Base-by-base conservation (phyloP, 169 alveolate genomes). In the Cryptosporidium bovis region DNA sequence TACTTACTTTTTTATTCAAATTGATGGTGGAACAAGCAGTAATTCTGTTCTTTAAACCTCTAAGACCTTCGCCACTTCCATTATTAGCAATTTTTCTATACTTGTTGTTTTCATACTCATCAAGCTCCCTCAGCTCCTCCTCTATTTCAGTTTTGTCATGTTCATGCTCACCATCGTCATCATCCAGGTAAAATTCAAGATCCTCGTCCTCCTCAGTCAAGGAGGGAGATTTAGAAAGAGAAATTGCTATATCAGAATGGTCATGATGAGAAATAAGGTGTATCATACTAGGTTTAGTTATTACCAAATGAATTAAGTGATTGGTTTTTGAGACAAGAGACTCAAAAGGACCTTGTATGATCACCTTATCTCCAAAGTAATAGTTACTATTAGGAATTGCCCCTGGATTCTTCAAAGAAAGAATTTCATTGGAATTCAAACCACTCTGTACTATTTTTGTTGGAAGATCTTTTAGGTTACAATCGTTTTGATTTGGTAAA, bases 221-320 rank as follows among this genome's bases (percentile, higher is more conserved):
- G 27, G 29, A 34, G 36, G 71, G 60, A 2, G 62, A 40, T 36
- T 18, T 77, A 31, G 87, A 77, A 16, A 77, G 48, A 18, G 64
- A 18, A 46, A 77, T 46, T 8, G 77, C 69, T 40, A 77, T 77
- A 27, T 77, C 87, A 7, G 87, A 77, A 48, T 77, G 87, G 27
- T 77, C 87, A 33, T 77, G 87, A 29, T 77, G 51, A 8, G 87
- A 56, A 24, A 77, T 20, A 13, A 77, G 34, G 48, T 77, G 64
- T 44, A 77, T n/a, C 13, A 48, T 44, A 33, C 87, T 77, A 3
- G 87, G 87, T 18, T 60, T 77, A 18, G 87, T 31, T 29, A 60
- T 60, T 48, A 24, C 10, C 48, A 77, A n/a, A 18, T 77, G 40
- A 16, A 60, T 60, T 8, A 44, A 27, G 33, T 56, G 71, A 36